phyloP scores from a whole-genome alignment of 2,329 filamentous ascomycete species.

The Diaporthe sp. region DNA sequence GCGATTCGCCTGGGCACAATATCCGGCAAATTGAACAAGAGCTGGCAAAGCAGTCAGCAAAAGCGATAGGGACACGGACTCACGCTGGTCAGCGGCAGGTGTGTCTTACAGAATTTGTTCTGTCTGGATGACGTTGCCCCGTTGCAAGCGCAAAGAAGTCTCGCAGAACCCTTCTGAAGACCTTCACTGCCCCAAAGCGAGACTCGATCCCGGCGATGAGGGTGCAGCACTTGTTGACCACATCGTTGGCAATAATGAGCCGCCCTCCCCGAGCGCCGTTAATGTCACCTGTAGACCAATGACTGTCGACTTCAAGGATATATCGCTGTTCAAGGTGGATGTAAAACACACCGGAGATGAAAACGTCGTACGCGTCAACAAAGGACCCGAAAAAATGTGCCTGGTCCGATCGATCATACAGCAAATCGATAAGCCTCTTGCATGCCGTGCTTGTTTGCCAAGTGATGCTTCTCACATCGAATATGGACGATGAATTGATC shows the following conservation, averaged over 20 bases:
- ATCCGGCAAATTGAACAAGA: neutral
- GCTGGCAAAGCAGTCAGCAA: neutral
- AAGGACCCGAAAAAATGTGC: neutral
- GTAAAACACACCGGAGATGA: neutral
- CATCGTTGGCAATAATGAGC: neutral
- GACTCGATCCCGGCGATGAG: conserved; percentile 1
- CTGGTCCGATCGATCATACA: neutral
- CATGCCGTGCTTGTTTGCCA: neutral
- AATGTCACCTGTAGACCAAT: neutral
- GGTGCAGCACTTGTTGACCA: conserved; percentile 1
- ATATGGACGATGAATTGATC: neutral
- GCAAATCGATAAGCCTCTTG: neutral
- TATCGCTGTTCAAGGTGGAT: neutral
- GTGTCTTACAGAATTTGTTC: neutral
- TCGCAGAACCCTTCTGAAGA: neutral
- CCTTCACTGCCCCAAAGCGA: conserved; percentile 7
- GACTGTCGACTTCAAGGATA: accelerated
- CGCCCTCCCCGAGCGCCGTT: neutral
- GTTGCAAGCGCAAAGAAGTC: neutral
- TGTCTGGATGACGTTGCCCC: neutral
- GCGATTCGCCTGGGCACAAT: neutral
- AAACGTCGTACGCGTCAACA: conserved; percentile 1
- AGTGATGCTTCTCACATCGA: neutral
- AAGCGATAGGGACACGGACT: neutral
- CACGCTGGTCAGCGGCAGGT: neutral